phyloP scores from a whole-genome alignment of 2,329 filamentous ascomycete species.

The Botryosphaeria agaves region DNA sequence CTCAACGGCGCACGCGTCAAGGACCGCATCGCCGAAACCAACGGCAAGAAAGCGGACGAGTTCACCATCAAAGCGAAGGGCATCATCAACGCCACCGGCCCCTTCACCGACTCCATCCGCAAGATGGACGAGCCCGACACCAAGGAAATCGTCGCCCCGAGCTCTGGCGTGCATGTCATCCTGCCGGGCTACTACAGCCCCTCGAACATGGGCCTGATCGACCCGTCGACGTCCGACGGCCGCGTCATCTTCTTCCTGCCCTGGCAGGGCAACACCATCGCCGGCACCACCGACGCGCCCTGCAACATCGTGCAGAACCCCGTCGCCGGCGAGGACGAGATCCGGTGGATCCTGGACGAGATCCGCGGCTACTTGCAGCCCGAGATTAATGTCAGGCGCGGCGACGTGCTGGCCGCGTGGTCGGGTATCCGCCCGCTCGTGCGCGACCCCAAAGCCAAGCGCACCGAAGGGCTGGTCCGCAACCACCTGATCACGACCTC shows the following conservation, averaged over 20 bases:
- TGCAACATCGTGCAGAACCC: constrained; percentile 57
- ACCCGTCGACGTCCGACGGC: constrained; percentile 73
- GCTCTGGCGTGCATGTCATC: constrained; percentile 72
- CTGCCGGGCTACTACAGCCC: constrained; percentile 78
- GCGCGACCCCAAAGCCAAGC: constrained; percentile 69
- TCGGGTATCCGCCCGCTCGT: constrained; percentile 76
- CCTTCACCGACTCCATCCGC: constrained; percentile 71
- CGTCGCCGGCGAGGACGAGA: constrained; percentile 64
- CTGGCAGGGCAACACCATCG: constrained; percentile 87
- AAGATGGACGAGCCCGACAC: constrained; percentile 62
- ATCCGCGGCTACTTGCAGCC: constrained; percentile 67
- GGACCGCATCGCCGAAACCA: constrained; percentile 48
- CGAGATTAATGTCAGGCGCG: constrained; percentile 68
- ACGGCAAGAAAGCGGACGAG: constrained; percentile 43
- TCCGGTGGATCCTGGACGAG: constrained; percentile 75
- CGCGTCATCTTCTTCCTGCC: constrained; percentile 87
- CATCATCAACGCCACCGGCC: constrained; percentile 76
- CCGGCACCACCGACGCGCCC: constrained; percentile 70
- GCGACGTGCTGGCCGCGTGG: constrained; percentile 82
- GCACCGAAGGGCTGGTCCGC: constrained; percentile 73
- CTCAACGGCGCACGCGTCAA: constrained; percentile 58
- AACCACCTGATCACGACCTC: constrained; percentile 73
- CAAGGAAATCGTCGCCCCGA: constrained; percentile 68
- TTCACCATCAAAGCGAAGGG: constrained; percentile 63
- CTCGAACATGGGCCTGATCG: constrained; percentile 72